These are phyloP conservation scores for Paramarasmius palmivorus DNA, from an alignment of 1,284 basidiomycete genomes.

Conservation along the genomic window DNA sequence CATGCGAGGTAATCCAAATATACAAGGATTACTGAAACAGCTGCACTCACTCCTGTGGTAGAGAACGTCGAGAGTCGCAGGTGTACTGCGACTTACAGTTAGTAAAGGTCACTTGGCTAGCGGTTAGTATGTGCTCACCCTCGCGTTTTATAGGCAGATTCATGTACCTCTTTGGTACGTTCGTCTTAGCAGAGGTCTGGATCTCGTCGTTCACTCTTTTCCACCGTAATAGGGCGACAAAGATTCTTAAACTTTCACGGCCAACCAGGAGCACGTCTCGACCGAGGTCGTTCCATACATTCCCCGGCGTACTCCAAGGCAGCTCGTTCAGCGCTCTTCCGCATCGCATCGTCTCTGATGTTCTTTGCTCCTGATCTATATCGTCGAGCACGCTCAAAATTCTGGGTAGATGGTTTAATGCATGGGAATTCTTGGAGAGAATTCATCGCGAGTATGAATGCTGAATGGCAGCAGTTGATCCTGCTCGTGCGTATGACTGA, in stretches of 20 bases:
- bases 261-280: constrained; percentile 48
- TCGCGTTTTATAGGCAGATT: constrained; percentile 34
- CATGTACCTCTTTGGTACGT: constrained; percentile 45
- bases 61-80: constrained; percentile 19
- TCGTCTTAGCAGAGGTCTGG: neutral
- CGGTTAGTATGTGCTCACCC: neutral
- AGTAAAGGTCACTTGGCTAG: constrained; percentile 11
- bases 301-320: constrained; percentile 14
- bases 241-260: constrained; percentile 54
- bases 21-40: constrained; percentile 3
- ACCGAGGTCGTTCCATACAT: constrained; percentile 42
- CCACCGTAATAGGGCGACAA: constrained; percentile 33
- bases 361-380: constrained; percentile 43
- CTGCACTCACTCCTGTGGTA: constrained; percentile 8
- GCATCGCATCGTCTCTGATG: constrained; percentile 30
- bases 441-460: constrained; percentile 41
- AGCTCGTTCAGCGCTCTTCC: constrained; percentile 15
- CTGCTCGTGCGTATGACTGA: constrained; percentile 46
- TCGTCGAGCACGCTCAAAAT: constrained; percentile 29
- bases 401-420: constrained; percentile 41
- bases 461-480: constrained; percentile 51
- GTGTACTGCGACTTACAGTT: constrained; percentile 35
- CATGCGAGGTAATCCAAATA: constrained; percentile 31
- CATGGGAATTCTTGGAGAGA: constrained; percentile 35
- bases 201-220: neutral